Evolutionary conservation across 164 flowering plant species (phyloP).

Genomic region (Vitis amurensis): DNA sequence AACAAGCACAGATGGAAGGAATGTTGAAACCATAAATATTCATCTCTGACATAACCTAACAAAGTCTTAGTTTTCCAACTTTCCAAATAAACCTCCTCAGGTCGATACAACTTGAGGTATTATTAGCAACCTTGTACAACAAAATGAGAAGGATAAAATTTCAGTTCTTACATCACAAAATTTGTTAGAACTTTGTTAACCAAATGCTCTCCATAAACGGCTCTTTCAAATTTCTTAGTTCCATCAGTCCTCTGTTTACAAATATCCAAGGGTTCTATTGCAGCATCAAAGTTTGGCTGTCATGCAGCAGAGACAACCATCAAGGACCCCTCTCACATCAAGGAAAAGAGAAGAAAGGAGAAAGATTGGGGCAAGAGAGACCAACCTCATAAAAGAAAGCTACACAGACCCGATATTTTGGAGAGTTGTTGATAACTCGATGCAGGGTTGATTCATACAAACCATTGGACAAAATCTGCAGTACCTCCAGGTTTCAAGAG

Average conservation of each 20-base stretch:
- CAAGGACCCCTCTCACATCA: background rate
- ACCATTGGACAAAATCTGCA: conserved; percentile 83
- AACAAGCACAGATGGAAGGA: too few relatives aligned
- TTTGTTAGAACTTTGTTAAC: conserved; percentile 74
- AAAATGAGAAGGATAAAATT: background rate
- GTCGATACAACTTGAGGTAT: background rate
- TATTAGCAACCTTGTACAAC: background rate
- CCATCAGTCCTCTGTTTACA: conserved; percentile 64
- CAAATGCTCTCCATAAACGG: conserved; percentile 84
- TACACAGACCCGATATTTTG: conserved; percentile 68
- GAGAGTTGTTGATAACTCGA: conserved; percentile 63
- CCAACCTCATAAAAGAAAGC: conserved; percentile 91
- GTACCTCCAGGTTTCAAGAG: background rate
- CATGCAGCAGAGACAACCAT: conserved; percentile 12
- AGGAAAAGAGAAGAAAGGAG: background rate
- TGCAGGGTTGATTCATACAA: conserved; percentile 87
- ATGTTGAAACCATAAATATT: too few relatives aligned
- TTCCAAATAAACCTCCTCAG: background rate
- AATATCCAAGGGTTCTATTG: conserved; percentile 71
- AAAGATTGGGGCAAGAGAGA: background rate
- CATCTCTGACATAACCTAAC: too few relatives aligned
- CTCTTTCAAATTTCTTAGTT: conserved; percentile 45
- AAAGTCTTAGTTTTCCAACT: too few relatives aligned
- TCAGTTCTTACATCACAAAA: conserved; percentile 32
- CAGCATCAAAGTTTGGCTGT: conserved; percentile 81